Evolutionary conservation across 768 basidiomycete species (phyloP).

Genomic region (Hypholoma sublateritium): DNA sequence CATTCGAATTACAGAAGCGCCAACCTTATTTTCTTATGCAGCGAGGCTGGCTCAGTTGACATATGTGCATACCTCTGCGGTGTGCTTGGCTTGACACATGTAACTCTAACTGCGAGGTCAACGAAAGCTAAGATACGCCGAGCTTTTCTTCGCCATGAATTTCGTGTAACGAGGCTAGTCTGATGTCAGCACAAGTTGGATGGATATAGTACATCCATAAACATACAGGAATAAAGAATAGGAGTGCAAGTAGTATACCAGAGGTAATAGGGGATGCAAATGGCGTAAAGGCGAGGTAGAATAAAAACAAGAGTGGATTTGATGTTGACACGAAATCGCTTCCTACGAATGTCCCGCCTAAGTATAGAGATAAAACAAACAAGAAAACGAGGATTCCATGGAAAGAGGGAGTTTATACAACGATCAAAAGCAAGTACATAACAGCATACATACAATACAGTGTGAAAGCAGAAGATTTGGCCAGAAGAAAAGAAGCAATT

Average conservation of each 20-base stretch:
- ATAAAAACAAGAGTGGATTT: not conserved
- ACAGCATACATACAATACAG: slow-evolving; percentile 4
- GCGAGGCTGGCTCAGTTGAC: too few species aligned
- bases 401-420: not conserved
- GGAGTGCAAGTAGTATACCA: too few species aligned
- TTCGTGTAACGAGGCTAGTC: too few species aligned
- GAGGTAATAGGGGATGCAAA: not conserved
- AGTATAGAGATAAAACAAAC: not conserved
- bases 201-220: not conserved
- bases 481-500: not conserved
- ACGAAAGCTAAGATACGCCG: too few species aligned
- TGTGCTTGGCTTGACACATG: too few species aligned
- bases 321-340: not conserved
- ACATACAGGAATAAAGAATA: not conserved
- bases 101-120: too few species aligned
- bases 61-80: too few species aligned
- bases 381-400: not conserved
- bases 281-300: not conserved
- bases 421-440: slow-evolving; percentile 1
- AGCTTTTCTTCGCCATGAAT: too few species aligned
- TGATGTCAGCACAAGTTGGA: too few species aligned
- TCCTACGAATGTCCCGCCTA: not conserved
- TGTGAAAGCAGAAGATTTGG: not conserved
- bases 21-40: too few species aligned
- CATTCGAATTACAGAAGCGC: too few species aligned